Percentiles rank a stretch among this genome's conserved stretches.
phyloP scores from a whole-genome alignment of 768 basidiomycete species.

The Termitomyces eurrhizus region DNA sequence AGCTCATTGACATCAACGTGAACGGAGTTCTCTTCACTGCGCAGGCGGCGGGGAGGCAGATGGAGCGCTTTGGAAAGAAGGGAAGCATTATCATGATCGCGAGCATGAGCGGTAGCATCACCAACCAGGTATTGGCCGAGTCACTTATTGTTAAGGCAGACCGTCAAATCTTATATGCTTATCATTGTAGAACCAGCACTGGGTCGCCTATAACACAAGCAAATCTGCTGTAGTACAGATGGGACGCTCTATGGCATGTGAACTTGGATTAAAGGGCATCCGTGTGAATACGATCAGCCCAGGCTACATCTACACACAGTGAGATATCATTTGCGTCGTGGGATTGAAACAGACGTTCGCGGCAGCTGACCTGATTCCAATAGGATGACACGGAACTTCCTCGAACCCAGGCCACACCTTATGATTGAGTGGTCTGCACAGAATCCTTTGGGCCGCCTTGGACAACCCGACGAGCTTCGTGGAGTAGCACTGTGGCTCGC shows the following conservation, averaged over 20 bases:
- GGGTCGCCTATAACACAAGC: conserved; percentile 71
- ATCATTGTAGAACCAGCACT: conserved; percentile 49
- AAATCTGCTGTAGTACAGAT: conserved; percentile 81
- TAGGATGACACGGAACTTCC: conserved; percentile 60
- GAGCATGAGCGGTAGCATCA: conserved; percentile 58
- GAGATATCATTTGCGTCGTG: conserved; percentile 8
- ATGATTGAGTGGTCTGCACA: conserved; percentile 50
- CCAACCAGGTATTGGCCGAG: conserved; percentile 44
- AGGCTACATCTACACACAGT: conserved; percentile 69
- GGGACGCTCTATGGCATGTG: conserved; percentile 74
- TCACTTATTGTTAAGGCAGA: not conserved
- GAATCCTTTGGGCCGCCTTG: conserved; percentile 67
- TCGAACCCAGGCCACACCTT: conserved; percentile 52
- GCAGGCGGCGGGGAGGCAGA: conserved; percentile 56
- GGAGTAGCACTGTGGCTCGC: conserved; percentile 66
- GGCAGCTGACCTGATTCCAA: not conserved
- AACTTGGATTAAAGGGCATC: conserved; percentile 61
- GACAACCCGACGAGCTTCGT: conserved; percentile 62
- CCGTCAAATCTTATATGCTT: not conserved
- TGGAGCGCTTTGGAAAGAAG: conserved; percentile 41
- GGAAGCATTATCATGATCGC: conserved; percentile 60
- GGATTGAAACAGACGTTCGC: not conserved
- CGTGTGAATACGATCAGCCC: conserved; percentile 72
- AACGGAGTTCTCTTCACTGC: conserved; percentile 57
- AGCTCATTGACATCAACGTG: conserved; percentile 62